These are phyloP conservation scores for Pseudozyma hubeiensis DNA, from an alignment of 1,284 basidiomycete genomes.

Conservation along the genomic window DNA sequence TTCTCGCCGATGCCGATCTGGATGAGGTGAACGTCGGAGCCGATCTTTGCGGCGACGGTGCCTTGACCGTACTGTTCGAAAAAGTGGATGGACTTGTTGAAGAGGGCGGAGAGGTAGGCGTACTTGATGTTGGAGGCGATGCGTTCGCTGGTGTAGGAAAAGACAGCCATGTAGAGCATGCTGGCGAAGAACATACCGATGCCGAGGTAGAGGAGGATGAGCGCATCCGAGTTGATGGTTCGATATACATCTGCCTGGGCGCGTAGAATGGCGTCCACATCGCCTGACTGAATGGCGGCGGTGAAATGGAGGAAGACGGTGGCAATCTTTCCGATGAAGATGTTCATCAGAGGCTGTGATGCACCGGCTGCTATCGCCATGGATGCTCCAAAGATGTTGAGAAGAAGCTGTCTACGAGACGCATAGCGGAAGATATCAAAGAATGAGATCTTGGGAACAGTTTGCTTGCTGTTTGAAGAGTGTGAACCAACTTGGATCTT, in stretches of 20 bases:
- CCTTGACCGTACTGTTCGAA: slow-evolving; percentile 13
- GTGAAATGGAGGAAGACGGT: slow-evolving; percentile 9
- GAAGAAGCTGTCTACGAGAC: neutral
- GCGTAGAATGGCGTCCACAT: neutral
- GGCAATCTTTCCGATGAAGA: slow-evolving; percentile 13
- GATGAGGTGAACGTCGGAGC: slow-evolving; percentile 13
- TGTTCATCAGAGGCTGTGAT: slow-evolving; percentile 16
- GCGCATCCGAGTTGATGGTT: slow-evolving; percentile 11
- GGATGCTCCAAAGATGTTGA: slow-evolving; percentile 4
- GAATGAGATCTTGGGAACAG: slow-evolving; percentile 5
- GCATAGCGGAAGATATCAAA: slow-evolving; percentile 4
- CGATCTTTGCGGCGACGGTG: slow-evolving; percentile 8
- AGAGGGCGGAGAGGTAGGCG: slow-evolving; percentile 9
- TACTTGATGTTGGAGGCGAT: slow-evolving; percentile 12
- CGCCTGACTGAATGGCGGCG: neutral
- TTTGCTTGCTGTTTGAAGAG: neutral
- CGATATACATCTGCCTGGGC: slow-evolving; percentile 3
- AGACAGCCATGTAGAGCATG: slow-evolving; percentile 14
- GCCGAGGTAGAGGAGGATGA: slow-evolving; percentile 12
- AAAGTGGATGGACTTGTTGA: slow-evolving; percentile 10
- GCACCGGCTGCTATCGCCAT: slow-evolving; percentile 9
- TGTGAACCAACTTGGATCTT: neutral
- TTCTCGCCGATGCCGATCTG: slow-evolving; percentile 14
- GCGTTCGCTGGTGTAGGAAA: slow-evolving; percentile 11
- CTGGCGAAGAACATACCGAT: slow-evolving; percentile 9